Conservation (phyloP, 106 monocot species). For the Dioscorea alata region DNA sequence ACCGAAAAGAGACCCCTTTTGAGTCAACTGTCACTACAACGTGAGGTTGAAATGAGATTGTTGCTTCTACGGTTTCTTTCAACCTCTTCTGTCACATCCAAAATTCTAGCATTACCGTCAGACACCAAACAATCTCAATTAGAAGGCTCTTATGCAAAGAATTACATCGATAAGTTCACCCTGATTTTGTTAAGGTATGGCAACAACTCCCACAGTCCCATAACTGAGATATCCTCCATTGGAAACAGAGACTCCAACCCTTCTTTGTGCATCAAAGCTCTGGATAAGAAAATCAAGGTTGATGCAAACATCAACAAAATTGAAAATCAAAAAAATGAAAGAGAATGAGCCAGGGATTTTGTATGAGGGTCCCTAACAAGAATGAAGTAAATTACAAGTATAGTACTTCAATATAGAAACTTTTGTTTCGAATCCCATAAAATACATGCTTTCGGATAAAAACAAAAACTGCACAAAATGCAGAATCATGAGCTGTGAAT, state of each 20-base stretch:
- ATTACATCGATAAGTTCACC: conserved; percentile 38
- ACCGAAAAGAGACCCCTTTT: conserved; percentile 93
- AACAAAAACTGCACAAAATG: too few relatives aligned
- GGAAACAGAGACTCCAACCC: conserved; percentile 76
- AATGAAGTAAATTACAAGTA: too few relatives aligned
- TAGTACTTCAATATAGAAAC: too few relatives aligned
- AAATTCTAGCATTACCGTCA: conserved; percentile 2
- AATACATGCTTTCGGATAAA: too few relatives aligned
- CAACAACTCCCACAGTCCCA: conserved; percentile 92
- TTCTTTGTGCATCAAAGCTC: conserved; percentile 64
- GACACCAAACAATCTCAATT: background rate
- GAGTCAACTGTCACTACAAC: conserved; percentile 90
- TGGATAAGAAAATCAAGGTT: conserved; percentile 9
- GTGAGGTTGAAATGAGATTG: conserved; percentile 71
- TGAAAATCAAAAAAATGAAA: too few relatives aligned
- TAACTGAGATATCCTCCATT: conserved; percentile 94
- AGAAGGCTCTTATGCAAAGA: background rate
- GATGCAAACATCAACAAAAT: too few relatives aligned
- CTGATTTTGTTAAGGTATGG: conserved; percentile 72
- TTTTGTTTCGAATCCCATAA: too few relatives aligned
- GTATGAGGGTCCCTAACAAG: too few relatives aligned
- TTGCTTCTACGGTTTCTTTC: conserved; percentile 47
- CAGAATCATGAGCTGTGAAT: too few relatives aligned
- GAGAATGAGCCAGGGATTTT: too few relatives aligned
- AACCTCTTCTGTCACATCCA: conserved; percentile 48